These are phyloP conservation scores for Porphyrellus sp. DNA, from an alignment of 1,284 basidiomycete genomes.

Conservation along the genomic window DNA sequence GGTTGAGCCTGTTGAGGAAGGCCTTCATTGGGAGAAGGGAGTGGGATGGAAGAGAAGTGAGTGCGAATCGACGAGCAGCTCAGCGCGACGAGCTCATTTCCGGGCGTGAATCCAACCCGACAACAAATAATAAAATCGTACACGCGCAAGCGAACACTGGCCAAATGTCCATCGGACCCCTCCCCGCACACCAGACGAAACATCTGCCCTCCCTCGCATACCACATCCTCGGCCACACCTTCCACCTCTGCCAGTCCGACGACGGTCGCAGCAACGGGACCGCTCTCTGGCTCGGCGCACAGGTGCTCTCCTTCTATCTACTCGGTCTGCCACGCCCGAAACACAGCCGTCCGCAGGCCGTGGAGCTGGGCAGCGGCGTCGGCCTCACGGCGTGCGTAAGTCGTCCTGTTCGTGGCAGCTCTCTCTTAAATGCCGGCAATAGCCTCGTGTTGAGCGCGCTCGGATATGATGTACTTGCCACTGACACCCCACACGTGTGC, in stretches of 20 bases:
- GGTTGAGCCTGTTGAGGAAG: constrained; percentile 69
- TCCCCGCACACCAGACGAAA: constrained; percentile 67
- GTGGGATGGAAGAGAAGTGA: constrained; percentile 4
- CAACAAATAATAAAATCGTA: constrained; percentile 11
- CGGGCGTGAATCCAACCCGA: constrained; percentile 7
- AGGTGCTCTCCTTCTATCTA: constrained; percentile 68
- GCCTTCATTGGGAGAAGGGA: constrained; percentile 59
- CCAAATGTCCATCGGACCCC: background rate
- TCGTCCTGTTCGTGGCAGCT: constrained; percentile 10
- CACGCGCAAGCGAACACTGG: background rate
- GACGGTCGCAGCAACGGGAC: constrained; percentile 74
- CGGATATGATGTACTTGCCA: constrained; percentile 77
- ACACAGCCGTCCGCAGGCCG: constrained; percentile 41
- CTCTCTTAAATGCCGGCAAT: background rate
- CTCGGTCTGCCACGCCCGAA: constrained; percentile 20
- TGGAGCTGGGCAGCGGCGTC: constrained; percentile 83
- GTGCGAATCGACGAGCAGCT: constrained; percentile 13
- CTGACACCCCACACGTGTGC: constrained; percentile 74
- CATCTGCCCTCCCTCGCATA: constrained; percentile 53
- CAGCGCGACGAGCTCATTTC: constrained; percentile 26
- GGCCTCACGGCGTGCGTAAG: constrained; percentile 71
- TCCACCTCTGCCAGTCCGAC: constrained; percentile 54
- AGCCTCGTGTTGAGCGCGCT: constrained; percentile 68
- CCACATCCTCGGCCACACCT: constrained; percentile 41
- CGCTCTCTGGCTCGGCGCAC: constrained; percentile 84